Conservation (phyloP, 345 rosid genomes). For the Punica granatum region DNA sequence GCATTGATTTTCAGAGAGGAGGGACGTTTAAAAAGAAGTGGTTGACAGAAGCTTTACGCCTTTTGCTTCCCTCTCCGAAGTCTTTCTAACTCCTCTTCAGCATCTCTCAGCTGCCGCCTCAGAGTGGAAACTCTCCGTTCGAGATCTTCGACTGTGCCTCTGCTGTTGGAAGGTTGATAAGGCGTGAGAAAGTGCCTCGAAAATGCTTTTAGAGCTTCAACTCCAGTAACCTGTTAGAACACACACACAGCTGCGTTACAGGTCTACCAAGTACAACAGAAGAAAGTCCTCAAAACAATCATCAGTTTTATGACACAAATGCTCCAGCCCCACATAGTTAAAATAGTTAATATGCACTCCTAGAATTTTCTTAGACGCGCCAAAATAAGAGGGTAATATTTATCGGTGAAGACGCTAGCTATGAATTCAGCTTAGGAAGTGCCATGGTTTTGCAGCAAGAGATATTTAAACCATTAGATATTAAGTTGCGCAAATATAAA, state of each 20-base stretch:
- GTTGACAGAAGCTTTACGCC: conserved; percentile 16
- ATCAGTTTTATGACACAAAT: too few relatives aligned
- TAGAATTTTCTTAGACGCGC: too few relatives aligned
- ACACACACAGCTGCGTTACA: not conserved
- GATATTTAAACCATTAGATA: not conserved
- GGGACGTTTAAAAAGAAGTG: not conserved
- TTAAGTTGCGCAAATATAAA: not conserved
- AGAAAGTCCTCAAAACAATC: too few relatives aligned
- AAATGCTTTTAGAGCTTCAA: conserved; percentile 76
- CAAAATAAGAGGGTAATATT: too few relatives aligned
- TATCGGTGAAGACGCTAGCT: not conserved
- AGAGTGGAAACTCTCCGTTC: conserved; percentile 45
- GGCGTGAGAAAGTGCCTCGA: conserved; percentile 57
- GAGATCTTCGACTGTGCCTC: conserved; percentile 46
- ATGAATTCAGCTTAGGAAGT: not conserved
- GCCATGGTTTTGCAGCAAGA: not conserved
- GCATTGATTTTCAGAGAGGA: not conserved
- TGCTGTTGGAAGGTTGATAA: conserved; percentile 38
- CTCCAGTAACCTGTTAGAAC: conserved; percentile 73
- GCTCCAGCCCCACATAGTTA: too few relatives aligned
- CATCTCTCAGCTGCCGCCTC: conserved; percentile 44
- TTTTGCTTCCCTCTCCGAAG: conserved; percentile 50
- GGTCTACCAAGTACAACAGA: not conserved
- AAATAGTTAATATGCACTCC: too few relatives aligned
- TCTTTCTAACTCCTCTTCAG: conserved; percentile 70